Base-by-base conservation (phyloP, 805 yeast species). In the Lipomyces mesembrius region DNA sequence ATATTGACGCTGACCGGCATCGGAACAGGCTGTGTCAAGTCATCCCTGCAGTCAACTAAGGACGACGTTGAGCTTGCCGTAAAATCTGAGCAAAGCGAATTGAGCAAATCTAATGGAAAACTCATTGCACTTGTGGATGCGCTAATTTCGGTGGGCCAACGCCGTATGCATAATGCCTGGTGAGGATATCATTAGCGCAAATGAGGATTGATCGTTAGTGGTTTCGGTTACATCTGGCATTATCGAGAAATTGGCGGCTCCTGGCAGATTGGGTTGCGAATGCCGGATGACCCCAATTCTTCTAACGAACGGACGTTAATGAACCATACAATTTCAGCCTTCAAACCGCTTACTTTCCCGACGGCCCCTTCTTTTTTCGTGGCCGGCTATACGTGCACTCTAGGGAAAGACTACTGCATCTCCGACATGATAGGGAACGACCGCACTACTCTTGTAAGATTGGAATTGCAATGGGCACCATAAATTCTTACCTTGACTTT, bases 351-450 rank as follows among this genome's bases (percentile, higher is more conserved):
- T 56, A 56, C 59, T 29, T 56, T 39, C 59, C 59, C 12, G 59
- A 3, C 25, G 43, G 59, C 14, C 59, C 59, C 12, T 39, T 56
- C 25, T 56, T 56, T n/a, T 8, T 34, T 20, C 54, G 43, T 1
- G 56, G 12, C 56, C 49, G 32, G 59, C 9, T 29, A 12, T 56
- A 56, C 2, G 59, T 12, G 59, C 59, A 56, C 17, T 56, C 55
- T 29, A 56, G 32, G 0, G 55, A 12, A 39, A 56, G 49, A 3
- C 11, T 4, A 8, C 27, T 27, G 29, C 59, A 56, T 56, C 49
- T 8, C 59, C 27, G 49, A 56, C 59, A 56, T 7, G 59, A 54
- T 56, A 8, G 2, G 2, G 49, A 34, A 14, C 56, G 59, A 39
- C 49, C 49, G n/a, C 59, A 56, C 59, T 56, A 12, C 2, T 52